phyloP scores from a whole-genome alignment of 2,329 filamentous ascomycete species.

The Neofusicoccum ribis region DNA sequence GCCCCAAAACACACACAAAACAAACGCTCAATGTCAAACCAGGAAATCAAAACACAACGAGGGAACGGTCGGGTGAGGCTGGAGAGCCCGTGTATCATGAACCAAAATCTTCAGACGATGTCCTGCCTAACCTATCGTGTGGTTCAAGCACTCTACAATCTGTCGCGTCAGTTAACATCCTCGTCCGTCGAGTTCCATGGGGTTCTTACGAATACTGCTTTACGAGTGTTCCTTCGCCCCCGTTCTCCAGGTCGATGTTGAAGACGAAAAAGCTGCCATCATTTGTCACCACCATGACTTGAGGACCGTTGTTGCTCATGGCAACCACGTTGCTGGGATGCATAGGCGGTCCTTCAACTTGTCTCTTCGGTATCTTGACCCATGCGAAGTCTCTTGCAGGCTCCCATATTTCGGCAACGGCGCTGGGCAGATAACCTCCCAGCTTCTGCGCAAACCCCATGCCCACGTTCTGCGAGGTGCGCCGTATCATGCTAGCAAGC shows the following conservation, averaged over 20 bases:
- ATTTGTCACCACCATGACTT: conserved; percentile 97
- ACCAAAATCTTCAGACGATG: conserved; percentile 17
- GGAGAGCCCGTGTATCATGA: conserved; percentile 6
- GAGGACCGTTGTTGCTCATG: conserved; percentile 90
- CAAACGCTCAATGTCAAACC: neutral
- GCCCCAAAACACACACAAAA: conserved; percentile 2
- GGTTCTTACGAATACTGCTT: conserved; percentile 86
- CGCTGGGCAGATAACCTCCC: conserved; percentile 87
- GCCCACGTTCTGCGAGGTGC: conserved; percentile 91
- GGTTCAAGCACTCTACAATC: conserved; percentile 21
- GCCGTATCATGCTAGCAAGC: conserved; percentile 85
- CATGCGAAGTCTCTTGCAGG: conserved; percentile 92
- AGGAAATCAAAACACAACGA: neutral
- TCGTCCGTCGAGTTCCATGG: neutral
- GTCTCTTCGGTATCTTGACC: conserved; percentile 79
- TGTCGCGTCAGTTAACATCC: neutral
- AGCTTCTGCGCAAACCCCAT: conserved; percentile 85
- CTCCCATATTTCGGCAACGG: conserved; percentile 98
- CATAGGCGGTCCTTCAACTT: conserved; percentile 23
- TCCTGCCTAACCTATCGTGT: conserved; percentile 18
- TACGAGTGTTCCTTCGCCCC: conserved; percentile 86
- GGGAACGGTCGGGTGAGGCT: neutral
- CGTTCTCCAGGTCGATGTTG: conserved; percentile 90
- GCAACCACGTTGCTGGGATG: conserved; percentile 70
- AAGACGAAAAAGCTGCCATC: conserved; percentile 95